Conservation (phyloP, 129 eudicot genomes). For the Pittosporum tobira region DNA sequence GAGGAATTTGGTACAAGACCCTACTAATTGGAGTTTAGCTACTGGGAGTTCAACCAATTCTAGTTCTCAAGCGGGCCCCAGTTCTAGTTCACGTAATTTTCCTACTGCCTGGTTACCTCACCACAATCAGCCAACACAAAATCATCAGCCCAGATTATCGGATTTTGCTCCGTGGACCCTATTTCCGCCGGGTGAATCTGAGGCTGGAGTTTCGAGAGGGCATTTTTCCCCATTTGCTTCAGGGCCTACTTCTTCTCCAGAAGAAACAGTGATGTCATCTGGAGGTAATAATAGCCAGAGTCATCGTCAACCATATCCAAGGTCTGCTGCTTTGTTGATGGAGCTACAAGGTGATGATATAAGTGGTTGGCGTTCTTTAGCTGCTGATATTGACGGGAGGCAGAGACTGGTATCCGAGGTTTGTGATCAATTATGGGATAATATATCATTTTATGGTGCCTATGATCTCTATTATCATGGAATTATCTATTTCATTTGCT, state of each 20-base stretch:
- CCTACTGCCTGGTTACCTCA: conserved; percentile 37
- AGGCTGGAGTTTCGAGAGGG: conserved; percentile 46
- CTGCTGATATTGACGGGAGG: conserved; percentile 63
- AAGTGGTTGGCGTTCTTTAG: conserved; percentile 52
- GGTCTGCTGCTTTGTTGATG: conserved; percentile 48
- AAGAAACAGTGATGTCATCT: conserved; percentile 31
- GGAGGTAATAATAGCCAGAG: conserved; percentile 32
- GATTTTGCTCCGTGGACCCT: conserved; percentile 56
- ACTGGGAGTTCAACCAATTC: conserved; percentile 36
- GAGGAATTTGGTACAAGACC: conserved; percentile 43
- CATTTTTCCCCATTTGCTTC: conserved; percentile 26
- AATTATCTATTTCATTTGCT: not conserved
- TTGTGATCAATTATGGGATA: conserved; percentile 18
- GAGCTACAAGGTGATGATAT: conserved; percentile 48
- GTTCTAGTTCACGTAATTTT: conserved; percentile 27
- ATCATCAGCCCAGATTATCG: conserved; percentile 27
- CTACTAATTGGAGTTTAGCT: conserved; percentile 52
- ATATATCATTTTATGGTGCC: not conserved
- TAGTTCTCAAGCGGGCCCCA: conserved; percentile 31
- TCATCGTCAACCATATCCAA: conserved; percentile 31
- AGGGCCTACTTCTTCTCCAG: conserved; percentile 42
- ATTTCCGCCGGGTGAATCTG: conserved; percentile 49
- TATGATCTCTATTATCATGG: conserved; percentile 1
- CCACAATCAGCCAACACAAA: conserved; percentile 30
- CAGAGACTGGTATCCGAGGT: conserved; percentile 72